Evolutionary conservation across 176 grass and related monocot genomes (phyloP), one percentile per base, ranked within the genome.

Genomic region (Microstegium vimineum): DNA sequence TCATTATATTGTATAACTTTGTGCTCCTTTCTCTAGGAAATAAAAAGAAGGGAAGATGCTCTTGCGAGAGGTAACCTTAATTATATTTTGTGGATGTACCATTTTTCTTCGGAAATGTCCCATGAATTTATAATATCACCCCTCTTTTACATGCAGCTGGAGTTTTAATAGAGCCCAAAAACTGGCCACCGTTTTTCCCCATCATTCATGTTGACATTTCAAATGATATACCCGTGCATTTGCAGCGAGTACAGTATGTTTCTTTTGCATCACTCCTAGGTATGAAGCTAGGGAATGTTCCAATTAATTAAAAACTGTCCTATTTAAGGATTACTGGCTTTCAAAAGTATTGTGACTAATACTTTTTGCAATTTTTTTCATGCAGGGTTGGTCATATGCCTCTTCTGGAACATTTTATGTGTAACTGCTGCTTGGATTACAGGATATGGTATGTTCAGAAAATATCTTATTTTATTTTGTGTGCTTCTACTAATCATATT

Each of bases 121-220:
- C 69, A 32, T 51, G 10, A 66, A 5, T 77, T 34, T 51, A 13
- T 18, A 60, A 20, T 3, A 2, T 41, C 27, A 22, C 4, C 34
- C 25, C 2, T 69, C 15, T 76, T 85, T 42, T 41, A 76, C 42
- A 43, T 13, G 41, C 89, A 94, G 92, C 83, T 27, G 92, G 92
- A 33, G 69, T 94, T 46, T 1, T 84, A 17, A 74, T 89, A 62
- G 89, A 94, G 77, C 66, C 74, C 13, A 94, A 66, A 78, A 94
- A 94, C 59, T 94, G 89, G 89, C 92, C 92, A 51, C 81, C 89
- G 0, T 91, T 94, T 82, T 94, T 91, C 14, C 92, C 92, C 14
- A 18, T 94, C 62, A 94, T 94, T 52, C 89, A 94, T 84, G 86
- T 91, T 69, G 92, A 94, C 40, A 91, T 94, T 64, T 82, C 77